phyloP scores from a whole-genome alignment of 148 eudicot genomes.

The Agrostemma githago region DNA sequence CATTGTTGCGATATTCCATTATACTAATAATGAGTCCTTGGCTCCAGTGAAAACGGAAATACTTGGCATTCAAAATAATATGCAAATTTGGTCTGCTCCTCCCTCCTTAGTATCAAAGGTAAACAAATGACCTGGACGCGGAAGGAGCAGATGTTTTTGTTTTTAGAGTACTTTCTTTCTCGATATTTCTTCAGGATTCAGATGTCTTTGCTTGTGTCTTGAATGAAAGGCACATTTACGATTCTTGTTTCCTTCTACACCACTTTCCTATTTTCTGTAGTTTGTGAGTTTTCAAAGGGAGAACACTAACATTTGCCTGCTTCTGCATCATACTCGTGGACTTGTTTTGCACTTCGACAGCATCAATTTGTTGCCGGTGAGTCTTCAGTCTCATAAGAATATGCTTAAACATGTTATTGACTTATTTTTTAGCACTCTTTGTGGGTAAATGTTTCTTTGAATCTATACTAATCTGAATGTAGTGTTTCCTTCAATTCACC shows the following conservation, averaged over 20 bases:
- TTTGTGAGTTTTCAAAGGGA: not conserved
- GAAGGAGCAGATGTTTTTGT: no score
- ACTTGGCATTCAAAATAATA: no score
- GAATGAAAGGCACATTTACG: not conserved
- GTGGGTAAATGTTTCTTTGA: not conserved
- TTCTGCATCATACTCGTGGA: slow-evolving; percentile 26
- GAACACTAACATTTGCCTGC: slow-evolving; percentile 30
- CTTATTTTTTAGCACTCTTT: not conserved
- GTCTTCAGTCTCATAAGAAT: slow-evolving; percentile 20
- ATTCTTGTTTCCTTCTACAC: not conserved
- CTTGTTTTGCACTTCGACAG: slow-evolving; percentile 40
- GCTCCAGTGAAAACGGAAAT: no score
- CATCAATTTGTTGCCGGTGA: slow-evolving; percentile 99
- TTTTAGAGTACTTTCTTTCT: no score
- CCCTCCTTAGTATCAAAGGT: no score
- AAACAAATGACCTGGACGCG: no score
- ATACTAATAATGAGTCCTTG: no score
- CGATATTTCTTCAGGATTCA: not conserved
- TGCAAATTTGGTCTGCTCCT: no score
- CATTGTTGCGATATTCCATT: no score
- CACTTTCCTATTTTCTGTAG: not conserved
- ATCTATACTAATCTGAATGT: not conserved
- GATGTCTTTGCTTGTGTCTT: not conserved
- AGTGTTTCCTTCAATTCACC: no score
- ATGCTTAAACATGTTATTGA: not conserved